Evolutionary conservation across 192 early-diverging fungal genomes (phyloP).

Genomic region (Podila clonocystis): DNA sequence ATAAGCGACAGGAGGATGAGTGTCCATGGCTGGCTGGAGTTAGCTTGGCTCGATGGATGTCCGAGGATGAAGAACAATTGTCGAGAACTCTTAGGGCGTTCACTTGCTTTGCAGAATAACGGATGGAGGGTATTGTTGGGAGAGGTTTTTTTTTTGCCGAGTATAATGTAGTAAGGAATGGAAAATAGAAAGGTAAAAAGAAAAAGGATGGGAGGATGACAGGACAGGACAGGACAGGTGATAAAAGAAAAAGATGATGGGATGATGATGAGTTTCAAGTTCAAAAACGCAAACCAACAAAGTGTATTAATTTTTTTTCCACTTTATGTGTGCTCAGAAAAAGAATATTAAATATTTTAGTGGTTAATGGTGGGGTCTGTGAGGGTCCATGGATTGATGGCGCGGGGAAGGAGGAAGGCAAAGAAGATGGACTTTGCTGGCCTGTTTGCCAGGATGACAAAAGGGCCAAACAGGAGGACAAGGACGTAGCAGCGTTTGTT

Average conservation of each 20-base stretch:
- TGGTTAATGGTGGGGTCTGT: no score
- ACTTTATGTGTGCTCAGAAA: no score
- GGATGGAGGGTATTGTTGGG: not conserved
- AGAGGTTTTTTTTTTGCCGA: not conserved
- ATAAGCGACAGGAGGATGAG: not conserved
- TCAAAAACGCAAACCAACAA: no score
- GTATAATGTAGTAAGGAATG: not conserved
- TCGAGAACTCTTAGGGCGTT: no score
- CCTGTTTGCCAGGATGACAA: no score
- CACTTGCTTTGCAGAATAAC: not conserved
- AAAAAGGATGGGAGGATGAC: not conserved
- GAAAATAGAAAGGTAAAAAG: not conserved
- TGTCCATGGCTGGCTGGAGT: not conserved
- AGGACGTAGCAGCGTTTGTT: no score
- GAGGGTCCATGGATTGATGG: no score
- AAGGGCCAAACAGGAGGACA: no score
- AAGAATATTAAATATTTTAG: no score
- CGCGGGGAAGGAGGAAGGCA: no score
- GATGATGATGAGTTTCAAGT: not conserved
- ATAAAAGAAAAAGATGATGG: not conserved
- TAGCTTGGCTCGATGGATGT: not conserved
- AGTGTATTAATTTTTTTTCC: no score
- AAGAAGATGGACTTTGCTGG: no score
- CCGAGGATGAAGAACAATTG: constrained; percentile 1
- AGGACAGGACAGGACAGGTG: not conserved